These are phyloP conservation scores for Trichoderma gamsii DNA, from an alignment of 495 filamentous ascomycete genomes.

Conservation along the genomic window DNA sequence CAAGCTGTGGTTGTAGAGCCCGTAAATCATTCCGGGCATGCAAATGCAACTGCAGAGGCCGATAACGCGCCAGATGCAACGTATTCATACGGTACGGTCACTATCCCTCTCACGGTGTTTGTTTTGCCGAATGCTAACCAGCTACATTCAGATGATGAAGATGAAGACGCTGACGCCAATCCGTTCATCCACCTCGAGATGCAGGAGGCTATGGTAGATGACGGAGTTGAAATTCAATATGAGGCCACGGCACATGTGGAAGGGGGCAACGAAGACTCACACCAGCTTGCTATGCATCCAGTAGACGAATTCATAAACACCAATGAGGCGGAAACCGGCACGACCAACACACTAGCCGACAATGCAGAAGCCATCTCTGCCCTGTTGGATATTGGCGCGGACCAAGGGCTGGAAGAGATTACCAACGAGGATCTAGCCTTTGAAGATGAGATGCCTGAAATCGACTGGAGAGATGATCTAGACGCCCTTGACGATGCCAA, in stretches of 20 bases:
- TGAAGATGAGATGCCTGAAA: conserved; percentile 6
- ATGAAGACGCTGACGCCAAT: not conserved
- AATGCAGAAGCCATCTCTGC: not conserved
- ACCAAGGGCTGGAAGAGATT: not conserved
- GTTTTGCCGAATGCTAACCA: not conserved
- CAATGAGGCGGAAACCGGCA: conserved; percentile 2
- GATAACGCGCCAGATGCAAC: conserved; percentile 1
- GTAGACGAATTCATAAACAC: not conserved
- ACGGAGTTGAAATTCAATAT: not conserved
- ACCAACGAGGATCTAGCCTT: conserved; percentile 8
- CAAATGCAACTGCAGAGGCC: not conserved
- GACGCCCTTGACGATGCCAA: not conserved
- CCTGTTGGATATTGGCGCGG: not conserved
- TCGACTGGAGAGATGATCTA: not conserved
- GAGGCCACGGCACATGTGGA: not conserved
- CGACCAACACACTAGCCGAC: not conserved
- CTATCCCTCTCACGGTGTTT: not conserved
- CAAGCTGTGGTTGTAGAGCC: conserved; percentile 1
- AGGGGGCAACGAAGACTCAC: not conserved
- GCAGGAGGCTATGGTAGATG: not conserved
- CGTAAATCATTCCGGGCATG: not conserved
- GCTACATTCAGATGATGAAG: not conserved
- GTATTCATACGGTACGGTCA: not conserved
- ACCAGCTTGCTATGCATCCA: not conserved
- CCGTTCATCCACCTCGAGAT: conserved; percentile 1